phyloP scores from a whole-genome alignment of 306 rosid genomes.

The Pyrus communis region DNA sequence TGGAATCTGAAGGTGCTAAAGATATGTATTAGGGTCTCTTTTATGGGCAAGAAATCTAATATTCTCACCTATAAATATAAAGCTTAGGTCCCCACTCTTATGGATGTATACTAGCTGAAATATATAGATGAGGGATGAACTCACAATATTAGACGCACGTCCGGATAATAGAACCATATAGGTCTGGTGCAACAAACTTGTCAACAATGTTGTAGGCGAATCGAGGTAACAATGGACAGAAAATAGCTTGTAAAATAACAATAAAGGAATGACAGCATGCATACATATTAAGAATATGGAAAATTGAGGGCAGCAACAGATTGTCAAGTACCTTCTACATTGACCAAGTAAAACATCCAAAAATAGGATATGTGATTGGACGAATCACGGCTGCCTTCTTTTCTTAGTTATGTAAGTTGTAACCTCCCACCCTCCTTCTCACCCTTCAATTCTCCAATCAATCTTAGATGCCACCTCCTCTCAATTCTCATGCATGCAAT shows the following conservation, averaged over 20 bases:
- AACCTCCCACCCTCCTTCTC: conserved; percentile 9
- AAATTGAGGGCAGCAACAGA: background rate
- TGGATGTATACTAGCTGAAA: background rate
- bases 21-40: background rate
- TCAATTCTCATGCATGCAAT: conserved; percentile 29
- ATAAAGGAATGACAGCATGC: background rate
- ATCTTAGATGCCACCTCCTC: background rate
- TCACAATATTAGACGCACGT: background rate
- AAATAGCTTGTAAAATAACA: background rate
- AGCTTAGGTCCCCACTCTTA: background rate
- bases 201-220: background rate
- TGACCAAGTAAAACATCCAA: conserved; percentile 8
- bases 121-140: background rate
- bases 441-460: conserved; percentile 7
- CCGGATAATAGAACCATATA: background rate
- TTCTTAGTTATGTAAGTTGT: conserved; percentile 9
- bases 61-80: background rate
- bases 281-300: background rate
- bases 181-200: background rate
- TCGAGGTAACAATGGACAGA: background rate
- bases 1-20: background rate
- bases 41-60: background rate
- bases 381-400: background rate
- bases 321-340: background rate
- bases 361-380: background rate